Percentiles rank a stretch among this genome's conserved stretches.
phyloP scores from a whole-genome alignment of 192 early-diverging fungal species.

The Rhizophagus prolifer region DNA sequence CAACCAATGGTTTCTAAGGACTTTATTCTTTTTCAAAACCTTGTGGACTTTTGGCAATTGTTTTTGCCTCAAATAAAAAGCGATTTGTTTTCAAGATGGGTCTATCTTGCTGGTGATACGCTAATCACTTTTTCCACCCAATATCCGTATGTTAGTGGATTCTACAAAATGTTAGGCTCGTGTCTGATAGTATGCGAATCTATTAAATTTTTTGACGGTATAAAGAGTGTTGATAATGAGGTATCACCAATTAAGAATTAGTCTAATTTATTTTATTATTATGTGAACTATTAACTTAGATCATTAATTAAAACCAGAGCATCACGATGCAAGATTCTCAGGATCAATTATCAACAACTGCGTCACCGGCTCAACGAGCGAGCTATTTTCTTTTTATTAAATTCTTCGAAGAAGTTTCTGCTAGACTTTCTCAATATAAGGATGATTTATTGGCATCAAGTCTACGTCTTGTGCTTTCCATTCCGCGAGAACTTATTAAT shows the following conservation, averaged over 20 bases:
- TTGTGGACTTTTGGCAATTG: slow-evolving; percentile 60
- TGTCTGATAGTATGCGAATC: slow-evolving; percentile 46
- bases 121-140: slow-evolving; percentile 51
- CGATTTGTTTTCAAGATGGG: slow-evolving; percentile 56
- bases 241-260: slow-evolving; percentile 5
- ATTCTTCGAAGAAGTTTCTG: slow-evolving; percentile 60
- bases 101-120: slow-evolving; percentile 51
- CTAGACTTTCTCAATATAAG: slow-evolving; percentile 64
- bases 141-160: slow-evolving; percentile 69
- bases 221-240: slow-evolving; percentile 3
- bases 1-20: slow-evolving; percentile 60
- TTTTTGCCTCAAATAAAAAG: slow-evolving; percentile 47
- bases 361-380: slow-evolving; percentile 31
- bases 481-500: slow-evolving; percentile 57
- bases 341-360: slow-evolving; percentile 15
- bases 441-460: slow-evolving; percentile 74
- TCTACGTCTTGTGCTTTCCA: slow-evolving; percentile 60
- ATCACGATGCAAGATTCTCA: not conserved
- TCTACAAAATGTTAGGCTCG: slow-evolving; percentile 66
- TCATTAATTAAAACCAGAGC: not conserved
- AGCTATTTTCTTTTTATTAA: slow-evolving; percentile 48
- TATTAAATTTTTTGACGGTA: slow-evolving; percentile 36
- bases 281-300: not conserved
- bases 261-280: not conserved
- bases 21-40: slow-evolving; percentile 66